These are phyloP conservation scores for Xylaria arbuscula DNA, from an alignment of 2,329 filamentous ascomycete genomes.

Conservation along the genomic window DNA sequence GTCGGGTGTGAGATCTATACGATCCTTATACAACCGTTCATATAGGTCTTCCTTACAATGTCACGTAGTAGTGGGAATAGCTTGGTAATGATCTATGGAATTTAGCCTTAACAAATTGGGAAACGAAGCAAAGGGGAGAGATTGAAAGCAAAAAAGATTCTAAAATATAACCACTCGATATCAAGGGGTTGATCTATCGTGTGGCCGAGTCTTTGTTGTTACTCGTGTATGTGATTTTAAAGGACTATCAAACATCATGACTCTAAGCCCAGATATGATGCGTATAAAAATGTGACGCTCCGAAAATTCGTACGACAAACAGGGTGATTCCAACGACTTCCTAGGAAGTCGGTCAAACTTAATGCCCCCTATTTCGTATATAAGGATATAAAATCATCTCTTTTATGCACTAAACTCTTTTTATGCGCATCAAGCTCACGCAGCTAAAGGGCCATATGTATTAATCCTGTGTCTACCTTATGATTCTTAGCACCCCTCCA, in stretches of 20 bases:
- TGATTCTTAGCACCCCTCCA: constrained; percentile 4
- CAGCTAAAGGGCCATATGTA: background rate
- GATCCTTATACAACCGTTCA: background rate
- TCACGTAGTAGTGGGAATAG: background rate
- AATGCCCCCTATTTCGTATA: too few species aligned
- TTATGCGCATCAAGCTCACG: too few species aligned
- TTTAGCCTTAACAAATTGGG: background rate
- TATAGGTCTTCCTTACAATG: background rate
- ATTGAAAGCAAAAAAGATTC: too few species aligned
- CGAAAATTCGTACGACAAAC: background rate
- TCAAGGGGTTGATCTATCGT: too few species aligned
- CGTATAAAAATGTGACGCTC: background rate
- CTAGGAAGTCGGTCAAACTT: background rate
- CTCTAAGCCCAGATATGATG: too few species aligned
- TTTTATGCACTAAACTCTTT: too few species aligned
- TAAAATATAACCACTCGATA: too few species aligned
- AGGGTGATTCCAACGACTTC: background rate
- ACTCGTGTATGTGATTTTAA: too few species aligned
- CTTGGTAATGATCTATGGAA: background rate
- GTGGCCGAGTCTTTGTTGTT: too few species aligned
- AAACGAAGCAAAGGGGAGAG: background rate
- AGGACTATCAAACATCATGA: too few species aligned
- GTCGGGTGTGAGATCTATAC: background rate
- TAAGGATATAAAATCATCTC: too few species aligned
- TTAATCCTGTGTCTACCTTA: background rate